phyloP scores from a whole-genome alignment of 768 basidiomycete species.

The Collybiopsis luxurians region DNA sequence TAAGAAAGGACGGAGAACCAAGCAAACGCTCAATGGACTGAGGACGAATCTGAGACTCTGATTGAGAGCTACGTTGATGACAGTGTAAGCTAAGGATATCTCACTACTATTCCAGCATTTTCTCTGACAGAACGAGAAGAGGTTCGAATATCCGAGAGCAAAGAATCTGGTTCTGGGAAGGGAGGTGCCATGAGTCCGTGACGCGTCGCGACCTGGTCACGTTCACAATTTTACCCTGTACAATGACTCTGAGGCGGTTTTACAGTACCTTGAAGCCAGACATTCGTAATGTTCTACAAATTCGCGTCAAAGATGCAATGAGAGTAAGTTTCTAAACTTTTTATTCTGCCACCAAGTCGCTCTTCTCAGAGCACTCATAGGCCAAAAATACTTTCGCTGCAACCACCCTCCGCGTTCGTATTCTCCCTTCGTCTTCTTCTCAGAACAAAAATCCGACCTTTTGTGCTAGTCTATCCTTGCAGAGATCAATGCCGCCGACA shows the following conservation, averaged over 20 bases:
- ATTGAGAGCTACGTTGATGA: neutral
- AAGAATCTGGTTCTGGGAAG: slow-evolving; percentile 40
- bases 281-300: slow-evolving; percentile 48
- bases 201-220: neutral
- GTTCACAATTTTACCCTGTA: neutral
- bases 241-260: neutral
- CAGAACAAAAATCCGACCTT: neutral
- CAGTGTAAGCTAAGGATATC: slow-evolving; percentile 14
- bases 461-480: slow-evolving; percentile 68
- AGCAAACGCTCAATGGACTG: slow-evolving; percentile 61
- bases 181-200: neutral
- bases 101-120: slow-evolving; percentile 50
- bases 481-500: slow-evolving; percentile 69
- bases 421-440: slow-evolving; percentile 6
- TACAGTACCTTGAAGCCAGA: slow-evolving; percentile 31
- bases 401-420: slow-evolving; percentile 54
- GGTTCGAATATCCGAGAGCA: slow-evolving; percentile 47
- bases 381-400: slow-evolving; percentile 54
- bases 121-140: slow-evolving; percentile 49
- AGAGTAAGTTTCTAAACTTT: slow-evolving; percentile 42
- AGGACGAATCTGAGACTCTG: slow-evolving; percentile 46
- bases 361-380: slow-evolving; percentile 28
- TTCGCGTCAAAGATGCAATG: slow-evolving; percentile 63
- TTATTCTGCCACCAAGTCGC: neutral
- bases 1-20: slow-evolving; percentile 59